Base-by-base conservation (phyloP, 2,329 filamentous ascomycete genomes). In the Bipolaris victoriae region DNA sequence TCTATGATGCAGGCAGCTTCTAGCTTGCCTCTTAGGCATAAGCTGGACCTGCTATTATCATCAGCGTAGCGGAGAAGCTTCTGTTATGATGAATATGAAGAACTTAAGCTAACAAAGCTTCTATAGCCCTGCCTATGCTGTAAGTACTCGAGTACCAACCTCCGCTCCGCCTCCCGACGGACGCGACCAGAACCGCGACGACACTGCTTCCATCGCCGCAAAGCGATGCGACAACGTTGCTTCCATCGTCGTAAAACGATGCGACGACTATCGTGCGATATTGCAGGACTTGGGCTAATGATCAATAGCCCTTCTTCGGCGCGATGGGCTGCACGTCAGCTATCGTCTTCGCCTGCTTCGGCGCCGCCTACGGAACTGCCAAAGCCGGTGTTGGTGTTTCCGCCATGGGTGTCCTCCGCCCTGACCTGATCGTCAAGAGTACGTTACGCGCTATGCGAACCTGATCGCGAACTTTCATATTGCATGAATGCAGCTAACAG, bases 381-480 rank as follows among this genome's bases (percentile, higher is more conserved):
- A 99, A 99, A 88, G 96, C 95, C 76, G 95, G 95, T 84, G 95
- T 98, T 72, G 95, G 95, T 86, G 97, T 99, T 77, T 92, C 92
- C 69, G 91, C 93, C 71, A 97, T 98, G 90, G 94, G 93, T 90
- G 94, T 98, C 74, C 88, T 99, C 71, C 87, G 95, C 80, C 95
- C 95, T 79, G 95, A 99, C 80, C 84, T 98, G 81, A 97, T 98
- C 79, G 94, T 99, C 80, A 98, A 97, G 90, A 98, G 95, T 98
- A 89, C 76, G 92, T 81, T 48, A 26, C 35, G 15, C 20, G 1
- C 22, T 39, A 49, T 49, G 29, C 50, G 35, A 33, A 33, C 24
- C 5, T 37, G 39, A 45, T 51, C n/a, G 16, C 31, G 22, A 1
- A n/a, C 5, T 13, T 36, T 15, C 6, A 2, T 18, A 4, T 18